These are phyloP conservation scores for Seiridium unicorne DNA, from an alignment of 2,329 filamentous ascomycete genomes.

Conservation along the genomic window DNA sequence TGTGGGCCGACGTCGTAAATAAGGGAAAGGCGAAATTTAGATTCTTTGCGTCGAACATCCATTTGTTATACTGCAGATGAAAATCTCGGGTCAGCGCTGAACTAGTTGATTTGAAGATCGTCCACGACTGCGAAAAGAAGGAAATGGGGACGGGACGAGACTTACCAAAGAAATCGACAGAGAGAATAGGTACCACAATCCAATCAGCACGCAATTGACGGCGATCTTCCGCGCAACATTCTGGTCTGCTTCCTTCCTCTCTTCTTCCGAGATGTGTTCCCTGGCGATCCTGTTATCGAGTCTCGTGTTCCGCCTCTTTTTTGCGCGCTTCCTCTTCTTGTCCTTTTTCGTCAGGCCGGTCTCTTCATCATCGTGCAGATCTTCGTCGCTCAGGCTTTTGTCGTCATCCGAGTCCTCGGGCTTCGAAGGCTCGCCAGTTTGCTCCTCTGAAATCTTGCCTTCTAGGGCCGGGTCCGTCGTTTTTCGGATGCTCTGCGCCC, in stretches of 20 bases:
- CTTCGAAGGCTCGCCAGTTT: conserved; percentile 7
- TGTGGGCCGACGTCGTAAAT: conserved; percentile 93
- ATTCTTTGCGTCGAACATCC: conserved; percentile 91
- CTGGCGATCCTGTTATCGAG: conserved; percentile 69
- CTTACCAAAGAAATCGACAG: conserved; percentile 87
- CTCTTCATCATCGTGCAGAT: conserved; percentile 83
- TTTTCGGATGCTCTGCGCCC: conserved; percentile 25
- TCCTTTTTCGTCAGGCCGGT: conserved; percentile 78
- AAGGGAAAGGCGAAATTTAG: conserved; percentile 92
- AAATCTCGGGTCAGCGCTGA: conserved; percentile 22
- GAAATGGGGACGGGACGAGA: conserved; percentile 13
- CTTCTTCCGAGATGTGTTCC: conserved; percentile 64
- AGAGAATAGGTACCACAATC: conserved; percentile 87
- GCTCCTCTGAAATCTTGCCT: conserved; percentile 46
- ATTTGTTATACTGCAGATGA: conserved; percentile 86
- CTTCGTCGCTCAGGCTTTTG: conserved; percentile 64
- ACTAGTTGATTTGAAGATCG: not conserved
- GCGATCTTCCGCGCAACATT: conserved; percentile 67
- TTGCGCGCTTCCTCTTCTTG: conserved; percentile 63
- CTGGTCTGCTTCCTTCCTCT: conserved; percentile 74
- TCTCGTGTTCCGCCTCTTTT: conserved; percentile 64
- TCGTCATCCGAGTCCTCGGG: conserved; percentile 42
- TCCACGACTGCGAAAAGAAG: not conserved
- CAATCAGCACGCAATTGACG: conserved; percentile 79
- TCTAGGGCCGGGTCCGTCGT: conserved; percentile 30